Evolutionary conservation across 1,139 yeast genomes (phyloP), one percentile per base, ranked within the genome.

Genomic region (Yamadazyma songkhlaensis): DNA sequence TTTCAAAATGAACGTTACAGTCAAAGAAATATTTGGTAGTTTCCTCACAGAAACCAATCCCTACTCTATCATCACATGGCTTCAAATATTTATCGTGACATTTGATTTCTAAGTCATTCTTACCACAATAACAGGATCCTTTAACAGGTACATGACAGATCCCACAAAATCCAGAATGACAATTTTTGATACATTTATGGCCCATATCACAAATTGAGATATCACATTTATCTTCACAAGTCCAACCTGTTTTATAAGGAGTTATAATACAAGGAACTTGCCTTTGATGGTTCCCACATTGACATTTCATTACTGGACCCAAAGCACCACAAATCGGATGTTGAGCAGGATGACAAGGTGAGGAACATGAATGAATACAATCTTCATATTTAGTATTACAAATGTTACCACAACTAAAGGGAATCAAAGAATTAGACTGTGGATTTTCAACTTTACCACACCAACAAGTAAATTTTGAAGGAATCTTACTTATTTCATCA

Each of bases 371-470:
- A 55, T 89, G 97, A 1, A 81, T 74, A 58, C 96, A 87, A 7
- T 74, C 66, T 14, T 62, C 63, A 39, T 82, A 64, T 36, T 68
- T 64, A 14, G 64, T 64, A 37, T 74, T 74, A 62, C 97, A 89
- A 1, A 88, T 72, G 57, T 84, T 89, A 5, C 96, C 96, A 68
- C 97, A 90, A 40, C 94, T 82, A 50, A 89, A 94, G 0, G 97
- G 96, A 42, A 77, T 64, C 39, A 81, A 60, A 10, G 73, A 65
- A 49, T 83, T 81, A 4, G 27, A 8, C 12, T 60, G 66, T 0
- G 97, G 97, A 46, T 85, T 77, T 13, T 76, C 64, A 3, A 74
- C 76, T 51, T 85, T 83, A 2, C 92, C 90, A 67, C 97, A 89
- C 97, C 97, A 89, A 55, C 97, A 89, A 1, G 84, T 77, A 56